Evolutionary conservation across 1,284 basidiomycete genomes (phyloP).

Genomic region (Ceratobasidium sp.): DNA sequence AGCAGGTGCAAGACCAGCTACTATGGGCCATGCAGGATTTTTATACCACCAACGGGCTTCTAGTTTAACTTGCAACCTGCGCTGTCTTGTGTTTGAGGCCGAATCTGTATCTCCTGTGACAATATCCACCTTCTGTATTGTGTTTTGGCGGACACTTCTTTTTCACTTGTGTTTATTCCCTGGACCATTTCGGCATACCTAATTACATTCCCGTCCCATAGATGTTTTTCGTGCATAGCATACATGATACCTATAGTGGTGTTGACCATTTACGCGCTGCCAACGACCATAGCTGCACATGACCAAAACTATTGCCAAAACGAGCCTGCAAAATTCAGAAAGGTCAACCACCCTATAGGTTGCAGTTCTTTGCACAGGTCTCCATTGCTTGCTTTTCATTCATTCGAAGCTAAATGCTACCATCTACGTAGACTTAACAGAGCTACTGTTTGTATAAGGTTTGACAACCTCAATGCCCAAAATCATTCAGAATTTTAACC

Average conservation of each 20-base stretch:
- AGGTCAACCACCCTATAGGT: no score
- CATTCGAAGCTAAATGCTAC: neutral
- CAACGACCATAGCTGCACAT: no score
- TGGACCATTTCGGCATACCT: constrained; percentile 8
- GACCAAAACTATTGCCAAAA: no score
- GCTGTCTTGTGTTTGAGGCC: constrained; percentile 22
- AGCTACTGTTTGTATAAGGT: neutral
- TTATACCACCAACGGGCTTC: constrained; percentile 59
- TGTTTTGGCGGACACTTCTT: neutral
- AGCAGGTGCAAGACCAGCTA: constrained; percentile 62
- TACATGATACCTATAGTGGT: no score
- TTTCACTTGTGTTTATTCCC: neutral
- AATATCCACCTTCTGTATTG: neutral
- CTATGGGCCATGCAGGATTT: constrained; percentile 68
- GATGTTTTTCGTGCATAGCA: constrained; percentile 5
- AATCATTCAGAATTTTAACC: neutral
- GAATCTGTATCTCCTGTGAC: neutral
- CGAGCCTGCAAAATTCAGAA: no score
- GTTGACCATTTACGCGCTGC: no score
- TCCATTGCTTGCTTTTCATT: no score
- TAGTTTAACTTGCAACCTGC: constrained; percentile 31
- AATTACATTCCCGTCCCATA: neutral
- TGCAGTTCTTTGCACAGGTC: no score
- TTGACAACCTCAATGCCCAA: neutral
- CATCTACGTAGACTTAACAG: neutral